These are phyloP conservation scores for Pyronema omphalodes DNA, from an alignment of 495 filamentous ascomycete species.

Conservation along the genomic window DNA sequence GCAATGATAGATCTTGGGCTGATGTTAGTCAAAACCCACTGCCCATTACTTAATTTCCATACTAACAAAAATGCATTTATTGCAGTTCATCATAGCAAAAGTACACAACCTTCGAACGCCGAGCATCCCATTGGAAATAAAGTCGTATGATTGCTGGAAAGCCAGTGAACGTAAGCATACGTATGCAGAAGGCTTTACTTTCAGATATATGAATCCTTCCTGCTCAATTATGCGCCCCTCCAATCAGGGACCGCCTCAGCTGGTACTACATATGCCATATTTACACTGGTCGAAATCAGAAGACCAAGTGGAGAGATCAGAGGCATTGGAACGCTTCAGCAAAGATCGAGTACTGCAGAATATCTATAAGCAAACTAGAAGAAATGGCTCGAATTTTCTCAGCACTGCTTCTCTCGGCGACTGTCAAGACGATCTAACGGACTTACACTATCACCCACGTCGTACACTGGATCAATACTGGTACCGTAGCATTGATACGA, in stretches of 20 bases:
- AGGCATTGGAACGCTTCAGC: not conserved
- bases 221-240: not conserved
- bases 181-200: not conserved
- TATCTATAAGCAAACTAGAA: not conserved
- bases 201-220: not conserved
- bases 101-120: not conserved
- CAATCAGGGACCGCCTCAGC: not conserved
- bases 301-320: not conserved
- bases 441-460: conserved; percentile 35
- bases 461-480: conserved; percentile 54
- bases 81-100: not conserved
- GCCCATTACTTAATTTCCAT: not conserved
- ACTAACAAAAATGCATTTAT: not conserved
- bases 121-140: not conserved
- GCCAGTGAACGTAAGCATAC: not conserved
- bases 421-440: not conserved
- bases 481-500: conserved; percentile 52
- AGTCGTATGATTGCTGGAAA: not conserved
- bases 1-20: not conserved
- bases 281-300: not conserved
- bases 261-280: not conserved
- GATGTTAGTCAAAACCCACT: not conserved
- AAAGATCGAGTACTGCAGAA: not conserved
- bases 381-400: not conserved
- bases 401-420: not conserved